phyloP scores from a whole-genome alignment of 2,329 filamentous ascomycete genomes.

The Fusarium mundagurra region DNA sequence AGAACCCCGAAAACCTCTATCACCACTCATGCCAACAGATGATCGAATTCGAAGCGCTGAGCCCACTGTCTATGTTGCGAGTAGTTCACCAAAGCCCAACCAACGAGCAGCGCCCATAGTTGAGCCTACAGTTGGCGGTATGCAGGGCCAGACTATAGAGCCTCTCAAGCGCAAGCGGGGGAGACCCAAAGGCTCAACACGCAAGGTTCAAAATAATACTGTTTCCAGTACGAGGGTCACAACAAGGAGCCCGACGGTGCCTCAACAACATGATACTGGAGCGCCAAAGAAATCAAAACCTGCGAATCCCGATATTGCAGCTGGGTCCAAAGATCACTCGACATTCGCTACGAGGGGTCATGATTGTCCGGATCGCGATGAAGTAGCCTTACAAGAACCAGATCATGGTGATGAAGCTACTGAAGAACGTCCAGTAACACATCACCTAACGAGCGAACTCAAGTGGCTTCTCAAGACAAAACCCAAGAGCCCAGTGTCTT shows the following conservation, averaged over 20 bases:
- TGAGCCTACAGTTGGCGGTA: not conserved
- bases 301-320: not conserved
- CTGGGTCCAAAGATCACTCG: not conserved
- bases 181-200: conserved; percentile 29
- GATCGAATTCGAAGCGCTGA: not conserved
- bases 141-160: not conserved
- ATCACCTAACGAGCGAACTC: conserved; percentile 11
- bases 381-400: not conserved
- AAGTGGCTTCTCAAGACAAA: conserved; percentile 29
- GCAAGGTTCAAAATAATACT: not conserved
- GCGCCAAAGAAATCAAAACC: conserved; percentile 12
- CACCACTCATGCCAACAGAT: not conserved
- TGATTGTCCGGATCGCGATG: not conserved
- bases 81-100: not conserved
- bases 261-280: conserved; percentile 1
- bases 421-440: not conserved
- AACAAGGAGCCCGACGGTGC: not conserved
- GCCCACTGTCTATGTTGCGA: not conserved
- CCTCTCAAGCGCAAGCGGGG: conserved; percentile 34
- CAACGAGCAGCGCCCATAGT: not conserved
- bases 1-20: not conserved
- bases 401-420: not conserved
- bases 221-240: not conserved
- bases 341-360: not conserved
- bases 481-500: not conserved